Base-by-base conservation (phyloP, 2,329 filamentous ascomycete species). In the Reticulascus tulasneorum region DNA sequence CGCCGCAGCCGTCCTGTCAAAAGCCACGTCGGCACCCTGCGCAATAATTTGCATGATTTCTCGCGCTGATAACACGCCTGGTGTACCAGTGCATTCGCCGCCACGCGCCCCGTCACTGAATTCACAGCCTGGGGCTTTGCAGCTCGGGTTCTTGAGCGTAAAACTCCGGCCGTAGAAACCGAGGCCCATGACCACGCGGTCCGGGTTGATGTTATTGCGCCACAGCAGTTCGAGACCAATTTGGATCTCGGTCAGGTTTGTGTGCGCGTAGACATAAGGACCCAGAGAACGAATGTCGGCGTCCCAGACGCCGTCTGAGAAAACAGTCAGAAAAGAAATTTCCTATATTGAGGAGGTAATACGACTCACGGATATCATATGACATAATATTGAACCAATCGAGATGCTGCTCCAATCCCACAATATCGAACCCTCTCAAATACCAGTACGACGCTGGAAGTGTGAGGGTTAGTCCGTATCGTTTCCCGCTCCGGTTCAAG, bases 241-340 rank as follows among this genome's bases (percentile, higher is more conserved):
- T 2, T 69, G 44, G 20, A 73, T 71, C 42, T 73, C 67, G 4
- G 67, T 68, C 3, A 72, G 36, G 42, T 74, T 71, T 2, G 68
- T 70, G 38, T 74, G 71, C 0, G 55, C 47, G 11, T 54, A 41
- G 5, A 62, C 48, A 10, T 50, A 51, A 1, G 52, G 27, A 2
- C 65, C 66, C 9, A 50, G 47, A 4, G 20, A 59, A 9, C 45
- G 29, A 22, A 43, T 37, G 2, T 33, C 29, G 5, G 16, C 13
- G 35, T 70, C 64, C 65, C 65, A 71, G 2, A 49, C 33, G 4
- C 67, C 68, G 37, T 69, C 34, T 29, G 15, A 26, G 8, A 3
- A 12, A 3, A 26, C n/a, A n/a, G n/a, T n/a, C n/a, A n/a, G n/a
- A n/a, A n/a, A n/a, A n/a, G n/a, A n/a, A n/a, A n/a, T 9, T 19